Evolutionary conservation across 2,329 filamentous ascomycete genomes (phyloP).

Genomic region (Plectosphaerella sp.): DNA sequence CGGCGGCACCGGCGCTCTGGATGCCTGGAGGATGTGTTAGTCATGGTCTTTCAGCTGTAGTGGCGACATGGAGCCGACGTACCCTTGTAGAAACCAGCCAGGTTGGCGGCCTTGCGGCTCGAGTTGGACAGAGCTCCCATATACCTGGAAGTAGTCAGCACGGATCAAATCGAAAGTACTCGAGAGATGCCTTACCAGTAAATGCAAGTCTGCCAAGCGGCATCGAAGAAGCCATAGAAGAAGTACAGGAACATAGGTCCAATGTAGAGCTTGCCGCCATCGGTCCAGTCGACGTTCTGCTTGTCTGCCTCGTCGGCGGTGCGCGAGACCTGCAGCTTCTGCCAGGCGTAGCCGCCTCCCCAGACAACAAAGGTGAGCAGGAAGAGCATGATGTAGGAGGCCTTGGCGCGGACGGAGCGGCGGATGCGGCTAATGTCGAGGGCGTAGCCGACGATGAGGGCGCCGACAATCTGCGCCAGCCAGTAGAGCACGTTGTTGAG

Average conservation of each 20-base stretch:
- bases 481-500: slow-evolving; percentile 80
- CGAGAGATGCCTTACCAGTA: slow-evolving; percentile 76
- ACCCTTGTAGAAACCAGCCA: slow-evolving; percentile 80
- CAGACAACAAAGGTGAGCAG: slow-evolving; percentile 71
- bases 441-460: slow-evolving; percentile 65
- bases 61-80: slow-evolving; percentile 10
- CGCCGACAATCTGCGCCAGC: slow-evolving; percentile 72
- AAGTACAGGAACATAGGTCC: slow-evolving; percentile 87
- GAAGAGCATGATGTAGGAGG: slow-evolving; percentile 57
- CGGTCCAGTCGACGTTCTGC: slow-evolving; percentile 57
- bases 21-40: slow-evolving; percentile 38
- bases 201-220: slow-evolving; percentile 81
- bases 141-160: slow-evolving; percentile 54
- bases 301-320: slow-evolving; percentile 29
- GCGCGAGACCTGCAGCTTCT: slow-evolving; percentile 51
- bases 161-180: slow-evolving; percentile 37
- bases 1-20: slow-evolving; percentile 79
- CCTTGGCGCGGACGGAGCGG: slow-evolving; percentile 64
- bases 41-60: neutral
- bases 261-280: slow-evolving; percentile 53
- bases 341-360: slow-evolving; percentile 79
- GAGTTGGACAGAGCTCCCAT: slow-evolving; percentile 95
- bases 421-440: slow-evolving; percentile 59
- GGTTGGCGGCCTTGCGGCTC: slow-evolving; percentile 84
- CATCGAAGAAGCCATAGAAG: slow-evolving; percentile 86